Evolutionary conservation across 176 grass and related monocot genomes (phyloP).

Genomic region (Eremochloa ophiuroides): DNA sequence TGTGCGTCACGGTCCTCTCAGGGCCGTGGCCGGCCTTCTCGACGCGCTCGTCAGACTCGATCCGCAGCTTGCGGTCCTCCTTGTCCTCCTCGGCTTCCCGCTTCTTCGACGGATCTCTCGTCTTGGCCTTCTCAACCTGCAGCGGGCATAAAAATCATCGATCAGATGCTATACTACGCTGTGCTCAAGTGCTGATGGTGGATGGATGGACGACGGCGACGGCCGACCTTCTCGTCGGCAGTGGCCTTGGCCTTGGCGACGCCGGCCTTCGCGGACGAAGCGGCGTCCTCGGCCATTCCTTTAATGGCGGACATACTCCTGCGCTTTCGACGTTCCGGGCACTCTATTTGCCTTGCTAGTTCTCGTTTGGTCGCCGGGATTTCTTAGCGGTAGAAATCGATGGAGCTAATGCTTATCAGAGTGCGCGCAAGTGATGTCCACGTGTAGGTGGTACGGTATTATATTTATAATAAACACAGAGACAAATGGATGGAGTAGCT

Average conservation of each 20-base stretch:
- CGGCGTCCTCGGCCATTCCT: conserved; percentile 41
- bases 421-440: too few relatives aligned
- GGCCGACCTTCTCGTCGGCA: conserved; percentile 54
- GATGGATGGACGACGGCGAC: background rate
- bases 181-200: background rate
- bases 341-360: too few relatives aligned
- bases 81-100: conserved; percentile 46
- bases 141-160: background rate
- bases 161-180: background rate
- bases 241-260: conserved; percentile 64
- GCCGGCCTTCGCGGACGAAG: conserved; percentile 53
- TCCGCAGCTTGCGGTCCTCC: conserved; percentile 39
- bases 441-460: too few relatives aligned
- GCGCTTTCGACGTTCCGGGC: background rate
- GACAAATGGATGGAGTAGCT: background rate
- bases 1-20: conserved; percentile 12
- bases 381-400: too few relatives aligned
- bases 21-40: conserved; percentile 35
- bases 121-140: conserved; percentile 63
- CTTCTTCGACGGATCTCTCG: conserved; percentile 54
- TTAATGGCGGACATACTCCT: conserved; percentile 32
- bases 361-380: too few relatives aligned
- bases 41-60: conserved; percentile 40
- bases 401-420: too few relatives aligned
- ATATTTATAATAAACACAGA: background rate